phyloP scores from a whole-genome alignment of 805 yeast genomes.

The Zygosaccharomyces rouxii region DNA sequence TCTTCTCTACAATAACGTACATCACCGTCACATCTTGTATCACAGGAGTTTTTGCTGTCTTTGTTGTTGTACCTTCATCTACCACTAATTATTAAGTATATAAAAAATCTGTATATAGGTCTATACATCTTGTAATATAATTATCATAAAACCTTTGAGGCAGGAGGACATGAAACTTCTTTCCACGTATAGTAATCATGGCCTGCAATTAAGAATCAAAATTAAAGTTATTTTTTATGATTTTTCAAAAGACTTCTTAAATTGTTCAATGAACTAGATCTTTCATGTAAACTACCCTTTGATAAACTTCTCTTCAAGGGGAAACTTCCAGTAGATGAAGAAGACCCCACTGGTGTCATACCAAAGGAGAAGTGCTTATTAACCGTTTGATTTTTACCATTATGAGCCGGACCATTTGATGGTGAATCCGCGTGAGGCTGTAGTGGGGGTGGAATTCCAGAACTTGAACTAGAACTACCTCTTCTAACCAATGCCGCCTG shows the following conservation, averaged over 20 bases:
- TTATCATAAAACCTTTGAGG: neutral
- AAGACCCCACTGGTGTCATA: constrained; percentile 27
- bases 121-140: neutral
- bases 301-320: constrained; percentile 12
- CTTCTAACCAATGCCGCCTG: constrained; percentile 23
- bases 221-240: constrained; percentile 13
- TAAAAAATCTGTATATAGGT: neutral
- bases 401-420: constrained; percentile 5
- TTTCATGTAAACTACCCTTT: constrained; percentile 10
- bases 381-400: constrained; percentile 18
- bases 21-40: no score
- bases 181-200: neutral
- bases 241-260: constrained; percentile 17
- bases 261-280: constrained; percentile 17
- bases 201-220: neutral
- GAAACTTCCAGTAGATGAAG: constrained; percentile 9
- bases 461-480: constrained; percentile 26
- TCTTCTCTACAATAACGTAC: no score
- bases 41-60: no score
- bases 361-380: constrained; percentile 28
- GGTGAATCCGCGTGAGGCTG: constrained; percentile 15
- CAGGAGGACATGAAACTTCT: neutral
- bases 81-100: neutral
- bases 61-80: neutral
- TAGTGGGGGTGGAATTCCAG: constrained; percentile 18